phyloP scores from a whole-genome alignment of 768 basidiomycete species.

The Boletus fagicola region DNA sequence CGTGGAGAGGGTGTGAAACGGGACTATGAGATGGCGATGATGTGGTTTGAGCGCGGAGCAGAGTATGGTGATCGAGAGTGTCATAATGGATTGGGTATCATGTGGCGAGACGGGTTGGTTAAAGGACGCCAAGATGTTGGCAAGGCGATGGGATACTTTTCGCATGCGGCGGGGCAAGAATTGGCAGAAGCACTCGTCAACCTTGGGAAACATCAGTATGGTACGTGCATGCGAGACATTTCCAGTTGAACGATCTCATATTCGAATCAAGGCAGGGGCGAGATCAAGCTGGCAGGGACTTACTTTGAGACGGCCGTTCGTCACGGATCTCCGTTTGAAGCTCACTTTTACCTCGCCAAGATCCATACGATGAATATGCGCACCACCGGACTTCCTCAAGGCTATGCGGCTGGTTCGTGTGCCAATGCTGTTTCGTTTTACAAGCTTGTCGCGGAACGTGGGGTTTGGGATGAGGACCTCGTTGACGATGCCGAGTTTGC shows the following conservation, averaged over 20 bases:
- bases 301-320: constrained; percentile 85
- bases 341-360: constrained; percentile 89
- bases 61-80: constrained; percentile 83
- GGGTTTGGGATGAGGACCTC: constrained; percentile 81
- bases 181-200: constrained; percentile 92
- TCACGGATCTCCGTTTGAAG: constrained; percentile 89
- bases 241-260: constrained; percentile 4
- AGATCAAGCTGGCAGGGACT: constrained; percentile 60
- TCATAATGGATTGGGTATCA: constrained; percentile 87
- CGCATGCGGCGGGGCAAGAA: constrained; percentile 79
- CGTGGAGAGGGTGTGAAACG: constrained; percentile 87
- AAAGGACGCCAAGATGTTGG: constrained; percentile 64
- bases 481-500: constrained; percentile 75
- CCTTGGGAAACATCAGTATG: constrained; percentile 75
- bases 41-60: constrained; percentile 93
- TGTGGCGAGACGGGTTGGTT: constrained; percentile 85
- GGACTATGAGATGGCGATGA: constrained; percentile 72
- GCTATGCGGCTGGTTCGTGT: constrained; percentile 70
- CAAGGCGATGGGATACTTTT: constrained; percentile 67
- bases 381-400: constrained; percentile 40
- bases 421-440: constrained; percentile 90
- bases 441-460: constrained; percentile 90
- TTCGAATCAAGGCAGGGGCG: constrained; percentile 56
- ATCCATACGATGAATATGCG: constrained; percentile 64
- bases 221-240: constrained; percentile 35